Evolutionary conservation across 306 rosid species (phyloP), one percentile per base, ranked within the genome.

Genomic region (Begonia masoniana): DNA sequence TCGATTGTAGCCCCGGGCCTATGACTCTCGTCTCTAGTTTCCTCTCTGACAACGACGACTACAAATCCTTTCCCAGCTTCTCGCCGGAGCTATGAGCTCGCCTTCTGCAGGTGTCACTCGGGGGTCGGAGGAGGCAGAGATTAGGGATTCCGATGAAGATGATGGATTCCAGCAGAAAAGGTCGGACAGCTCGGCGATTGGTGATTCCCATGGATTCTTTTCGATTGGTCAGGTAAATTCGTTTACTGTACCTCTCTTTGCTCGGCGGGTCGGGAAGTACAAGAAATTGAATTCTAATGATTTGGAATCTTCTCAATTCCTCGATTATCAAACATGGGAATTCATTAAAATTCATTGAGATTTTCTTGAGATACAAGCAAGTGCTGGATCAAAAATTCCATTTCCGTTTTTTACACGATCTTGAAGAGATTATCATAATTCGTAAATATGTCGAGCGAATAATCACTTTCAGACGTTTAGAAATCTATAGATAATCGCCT

Each of bases 21-120:
- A 83, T 83, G 96, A 83, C 94, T 41, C 65, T 83, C 9, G 77
- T 80, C 58, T 78, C 94, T 6, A 78, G 58, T 70, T 70, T 87
- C 50, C 70, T 87, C 48, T 23, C 74, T 10, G 94, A 80, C 4
- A 70, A 66, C 45, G 94, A 83, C 2, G 79, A 78, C 35, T 64
- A 58, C 61, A 86, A 76, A 72, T 83, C 94, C 6, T 87, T 83
- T 83, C 94, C 11, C 96, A 83, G 84, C 87, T 87, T 0, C 82
- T 87, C 43, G 81, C 89, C 14, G 94, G 96, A 6, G 82, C 96
- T 15, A 73, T 82, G 88, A 14, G 60, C 16, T 75, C 95, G 19
- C 88, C 93, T 61, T 79, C 15, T 16, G 23, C 63, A 3, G 6
- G 13, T 41, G 57, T 59, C 10, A 6, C 65, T 3, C 53, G 15